phyloP scores from a whole-genome alignment of 495 filamentous ascomycete genomes.

The Neurospora sp. region DNA sequence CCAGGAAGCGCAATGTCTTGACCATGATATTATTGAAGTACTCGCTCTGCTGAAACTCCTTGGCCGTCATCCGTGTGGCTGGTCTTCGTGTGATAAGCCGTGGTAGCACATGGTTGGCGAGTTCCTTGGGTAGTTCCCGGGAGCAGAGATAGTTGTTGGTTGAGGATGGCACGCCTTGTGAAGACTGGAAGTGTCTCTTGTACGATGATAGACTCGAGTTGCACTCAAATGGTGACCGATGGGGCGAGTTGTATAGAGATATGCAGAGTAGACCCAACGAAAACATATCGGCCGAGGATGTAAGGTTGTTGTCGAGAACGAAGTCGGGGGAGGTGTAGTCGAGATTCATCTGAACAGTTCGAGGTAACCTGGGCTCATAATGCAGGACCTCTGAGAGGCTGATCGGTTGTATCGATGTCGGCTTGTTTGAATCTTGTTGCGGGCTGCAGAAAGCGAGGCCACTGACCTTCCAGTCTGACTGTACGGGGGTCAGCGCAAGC shows the following conservation, averaged over 20 bases:
- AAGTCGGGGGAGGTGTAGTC: constrained; percentile 95
- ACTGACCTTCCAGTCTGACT: constrained; percentile 97
- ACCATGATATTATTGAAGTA: constrained; percentile 97
- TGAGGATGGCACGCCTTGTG: constrained; percentile 63
- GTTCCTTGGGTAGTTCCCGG: constrained; percentile 66
- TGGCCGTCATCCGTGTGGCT: constrained; percentile 75
- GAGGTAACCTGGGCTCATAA: constrained; percentile 72
- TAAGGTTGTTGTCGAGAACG: constrained; percentile 74
- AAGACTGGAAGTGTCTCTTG: constrained; percentile 66
- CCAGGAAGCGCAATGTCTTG: constrained; percentile 89
- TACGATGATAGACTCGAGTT: constrained; percentile 70
- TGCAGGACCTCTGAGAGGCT: constrained; percentile 76
- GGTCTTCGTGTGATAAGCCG: constrained; percentile 76
- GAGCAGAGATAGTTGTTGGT: constrained; percentile 78
- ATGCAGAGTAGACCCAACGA: constrained; percentile 82
- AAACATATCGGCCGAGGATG: constrained; percentile 77
- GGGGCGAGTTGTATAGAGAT: constrained; percentile 86
- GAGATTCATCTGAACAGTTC: constrained; percentile 76
- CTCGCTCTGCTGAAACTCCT: constrained; percentile 84
- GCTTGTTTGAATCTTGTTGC: constrained; percentile 55
- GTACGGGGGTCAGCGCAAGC: constrained; percentile 11
- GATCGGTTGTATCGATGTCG: constrained; percentile 62
- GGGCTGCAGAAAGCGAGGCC: constrained; percentile 84
- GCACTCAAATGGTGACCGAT: constrained; percentile 73
- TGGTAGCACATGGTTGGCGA: constrained; percentile 64